These are phyloP conservation scores for Pyrrhoderma lamaoense DNA, from an alignment of 1,284 basidiomycete genomes.

Conservation along the genomic window DNA sequence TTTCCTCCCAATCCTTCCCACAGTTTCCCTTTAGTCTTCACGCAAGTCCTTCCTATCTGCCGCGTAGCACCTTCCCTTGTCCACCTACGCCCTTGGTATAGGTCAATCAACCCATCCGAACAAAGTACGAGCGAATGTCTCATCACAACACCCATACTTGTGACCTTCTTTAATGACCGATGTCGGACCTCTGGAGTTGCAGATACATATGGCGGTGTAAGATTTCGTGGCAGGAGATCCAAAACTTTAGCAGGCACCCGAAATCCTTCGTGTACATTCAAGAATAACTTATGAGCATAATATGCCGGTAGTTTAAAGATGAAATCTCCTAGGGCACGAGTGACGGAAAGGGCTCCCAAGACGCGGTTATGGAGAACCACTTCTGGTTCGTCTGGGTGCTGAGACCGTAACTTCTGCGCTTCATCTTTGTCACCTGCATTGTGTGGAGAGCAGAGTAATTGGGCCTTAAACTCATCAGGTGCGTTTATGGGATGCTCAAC, in stretches of 20 bases:
- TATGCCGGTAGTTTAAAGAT: slow-evolving; percentile 65
- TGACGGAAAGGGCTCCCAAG: slow-evolving; percentile 45
- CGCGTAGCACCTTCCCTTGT: slow-evolving; percentile 41
- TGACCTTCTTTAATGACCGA: slow-evolving; percentile 33
- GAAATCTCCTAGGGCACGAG: slow-evolving; percentile 56
- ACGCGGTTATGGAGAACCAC: slow-evolving; percentile 55
- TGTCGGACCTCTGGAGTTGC: slow-evolving; percentile 56
- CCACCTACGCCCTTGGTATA: slow-evolving; percentile 43
- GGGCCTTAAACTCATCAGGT: slow-evolving; percentile 45
- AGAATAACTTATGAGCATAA: slow-evolving; percentile 60
- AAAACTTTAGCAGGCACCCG: slow-evolving; percentile 57
- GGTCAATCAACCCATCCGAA: slow-evolving; percentile 61
- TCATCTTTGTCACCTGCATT: slow-evolving; percentile 56
- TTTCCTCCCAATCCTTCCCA: slow-evolving; percentile 26
- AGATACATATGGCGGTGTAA: slow-evolving; percentile 63
- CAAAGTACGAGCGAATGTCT: slow-evolving; percentile 50
- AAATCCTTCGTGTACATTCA: slow-evolving; percentile 58
- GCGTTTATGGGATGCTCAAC: slow-evolving; percentile 37
- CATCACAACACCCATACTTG: background rate
- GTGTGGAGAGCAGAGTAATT: slow-evolving; percentile 50
- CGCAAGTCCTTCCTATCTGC: slow-evolving; percentile 24
- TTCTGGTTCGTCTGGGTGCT: slow-evolving; percentile 59
- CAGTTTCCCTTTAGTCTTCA: slow-evolving; percentile 1
- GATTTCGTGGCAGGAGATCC: slow-evolving; percentile 52
- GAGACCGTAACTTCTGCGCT: slow-evolving; percentile 46